These are phyloP conservation scores for Fusarium sacchari DNA, from an alignment of 2,329 filamentous ascomycete genomes.

Conservation along the genomic window DNA sequence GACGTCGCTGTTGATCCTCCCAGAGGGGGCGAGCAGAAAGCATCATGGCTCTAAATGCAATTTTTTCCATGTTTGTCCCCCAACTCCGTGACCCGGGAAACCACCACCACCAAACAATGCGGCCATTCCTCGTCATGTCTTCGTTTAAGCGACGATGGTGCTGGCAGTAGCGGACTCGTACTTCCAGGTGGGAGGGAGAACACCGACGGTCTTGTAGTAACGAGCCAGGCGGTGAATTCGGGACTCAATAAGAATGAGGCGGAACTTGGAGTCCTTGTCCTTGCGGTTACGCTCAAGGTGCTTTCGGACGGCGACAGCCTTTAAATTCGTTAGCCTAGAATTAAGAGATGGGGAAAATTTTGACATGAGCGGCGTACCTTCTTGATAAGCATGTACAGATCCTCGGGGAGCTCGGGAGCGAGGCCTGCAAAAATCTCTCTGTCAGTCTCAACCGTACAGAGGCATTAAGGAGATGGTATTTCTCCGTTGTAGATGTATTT, in stretches of 20 bases:
- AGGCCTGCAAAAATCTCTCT: conserved; percentile 93
- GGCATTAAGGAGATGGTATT: conserved; percentile 62
- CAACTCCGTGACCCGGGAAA: conserved; percentile 57
- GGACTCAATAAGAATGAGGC: conserved; percentile 99
- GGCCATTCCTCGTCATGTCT: conserved; percentile 32
- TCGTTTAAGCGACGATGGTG: conserved; percentile 87
- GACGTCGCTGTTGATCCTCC: conserved; percentile 46
- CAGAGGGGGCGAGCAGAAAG: conserved; percentile 51
- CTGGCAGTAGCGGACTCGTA: conserved; percentile 98
- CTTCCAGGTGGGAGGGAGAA: conserved; percentile 93
- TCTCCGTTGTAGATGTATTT: conserved; percentile 44
- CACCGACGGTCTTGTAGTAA: conserved; percentile 98
- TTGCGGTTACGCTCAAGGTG: conserved; percentile 99
- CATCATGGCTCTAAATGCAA: conserved; percentile 59
- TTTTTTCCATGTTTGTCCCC: conserved; percentile 53
- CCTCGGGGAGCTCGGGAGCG: conserved; percentile 97
- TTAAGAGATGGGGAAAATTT: neutral
- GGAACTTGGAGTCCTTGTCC: conserved; percentile 99
- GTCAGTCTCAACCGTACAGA: conserved; percentile 94
- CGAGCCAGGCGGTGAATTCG: conserved; percentile 99
- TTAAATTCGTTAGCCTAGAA: conserved; percentile 18
- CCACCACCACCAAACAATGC: conserved; percentile 47
- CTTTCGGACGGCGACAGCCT: conserved; percentile 99
- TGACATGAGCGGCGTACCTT: conserved; percentile 71
- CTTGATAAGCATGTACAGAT: conserved; percentile 99